Base-by-base conservation (phyloP, 306 rosid genomes). In the Citrullus mucosospermus region DNA sequence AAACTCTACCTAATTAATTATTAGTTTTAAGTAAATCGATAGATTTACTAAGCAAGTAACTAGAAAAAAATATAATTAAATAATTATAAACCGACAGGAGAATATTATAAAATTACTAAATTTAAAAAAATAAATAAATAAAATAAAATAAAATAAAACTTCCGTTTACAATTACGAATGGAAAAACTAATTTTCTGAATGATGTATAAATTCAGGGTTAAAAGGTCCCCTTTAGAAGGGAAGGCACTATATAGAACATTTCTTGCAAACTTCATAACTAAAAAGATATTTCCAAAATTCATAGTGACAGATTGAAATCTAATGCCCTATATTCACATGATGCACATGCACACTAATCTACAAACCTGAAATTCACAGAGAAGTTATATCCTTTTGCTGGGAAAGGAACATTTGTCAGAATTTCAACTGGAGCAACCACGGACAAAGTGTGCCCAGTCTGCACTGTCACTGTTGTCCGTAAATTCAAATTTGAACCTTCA, bases 351-450 rank as follows among this genome's bases (percentile, higher is more conserved):
- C 55, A 53, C 57, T 15, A 80, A 76, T 79, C 46, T 43, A 85
- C 90, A 85, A 82, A 94, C 98, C 97, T 88, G 89, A 92, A 79
- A 83, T 85, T 89, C 85, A 92, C 93, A 3, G 91, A 82, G 89
- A 94, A 94, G 79, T 89, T 88, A 83, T 90, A 94, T 88, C 97
- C 97, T 85, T 94, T 88, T 6, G 88, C 73, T 61, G 97, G 98
- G 72, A 84, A 88, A 61, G 95, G 97, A 80, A 86, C 96, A 69
- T 94, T 94, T 79, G 97, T 88, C 60, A 94, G 90, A 83, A 84
- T 79, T 88, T 86, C 97, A 43, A 83, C 89, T 39, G 98, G 98
- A 87, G 96, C 90, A 83, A 84, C 87, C 83, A 94, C 91, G 55
- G 86, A 89, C 78, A 93, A 58, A 82, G 84, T 79, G 77, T 86